Evolutionary conservation across 768 basidiomycete genomes (phyloP).

Genomic region (Serendipita sp.): DNA sequence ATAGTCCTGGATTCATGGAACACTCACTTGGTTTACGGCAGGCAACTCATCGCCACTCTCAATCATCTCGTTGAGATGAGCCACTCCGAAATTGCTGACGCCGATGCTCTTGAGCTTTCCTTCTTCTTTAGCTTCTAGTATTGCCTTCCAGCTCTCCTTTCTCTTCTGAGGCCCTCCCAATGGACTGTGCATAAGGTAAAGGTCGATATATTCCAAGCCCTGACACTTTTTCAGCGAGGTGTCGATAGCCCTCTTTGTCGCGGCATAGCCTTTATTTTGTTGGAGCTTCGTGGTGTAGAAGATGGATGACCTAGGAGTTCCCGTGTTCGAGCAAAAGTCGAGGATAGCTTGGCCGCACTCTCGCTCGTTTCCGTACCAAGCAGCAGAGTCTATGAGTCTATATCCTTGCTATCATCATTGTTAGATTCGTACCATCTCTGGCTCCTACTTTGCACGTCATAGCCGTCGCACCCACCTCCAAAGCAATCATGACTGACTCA

Average conservation of each 20-base stretch:
- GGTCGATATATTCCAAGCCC: slow-evolving; percentile 43
- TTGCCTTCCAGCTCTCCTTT: slow-evolving; percentile 48
- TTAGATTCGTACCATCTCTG: too few relatives aligned
- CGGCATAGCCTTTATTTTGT: slow-evolving; percentile 36
- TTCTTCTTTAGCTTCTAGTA: slow-evolving; percentile 45
- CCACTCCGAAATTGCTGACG: slow-evolving; percentile 44
- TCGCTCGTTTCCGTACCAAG: slow-evolving; percentile 50
- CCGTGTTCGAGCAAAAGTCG: slow-evolving; percentile 32
- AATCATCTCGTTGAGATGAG: slow-evolving; percentile 42
- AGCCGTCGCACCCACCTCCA: slow-evolving; percentile 47
- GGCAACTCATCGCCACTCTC: slow-evolving; percentile 35
- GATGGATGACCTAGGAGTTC: slow-evolving; percentile 39
- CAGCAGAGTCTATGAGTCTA: slow-evolving; percentile 25
- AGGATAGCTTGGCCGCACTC: slow-evolving; percentile 47
- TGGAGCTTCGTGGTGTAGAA: slow-evolving; percentile 61
- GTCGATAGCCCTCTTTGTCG: slow-evolving; percentile 34
- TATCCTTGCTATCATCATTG: too few relatives aligned
- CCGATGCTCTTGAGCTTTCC: slow-evolving; percentile 47
- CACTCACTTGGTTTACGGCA: slow-evolving; percentile 40
- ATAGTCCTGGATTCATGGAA: too few relatives aligned
- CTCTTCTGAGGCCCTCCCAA: slow-evolving; percentile 42
- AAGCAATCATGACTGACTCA: slow-evolving; percentile 40
- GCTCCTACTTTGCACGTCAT: too few relatives aligned
- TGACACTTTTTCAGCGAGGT: slow-evolving; percentile 34
- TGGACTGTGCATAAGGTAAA: slow-evolving; percentile 59